Evolutionary conservation across 768 basidiomycete species (phyloP).

Genomic region (Calvatia gigantea): DNA sequence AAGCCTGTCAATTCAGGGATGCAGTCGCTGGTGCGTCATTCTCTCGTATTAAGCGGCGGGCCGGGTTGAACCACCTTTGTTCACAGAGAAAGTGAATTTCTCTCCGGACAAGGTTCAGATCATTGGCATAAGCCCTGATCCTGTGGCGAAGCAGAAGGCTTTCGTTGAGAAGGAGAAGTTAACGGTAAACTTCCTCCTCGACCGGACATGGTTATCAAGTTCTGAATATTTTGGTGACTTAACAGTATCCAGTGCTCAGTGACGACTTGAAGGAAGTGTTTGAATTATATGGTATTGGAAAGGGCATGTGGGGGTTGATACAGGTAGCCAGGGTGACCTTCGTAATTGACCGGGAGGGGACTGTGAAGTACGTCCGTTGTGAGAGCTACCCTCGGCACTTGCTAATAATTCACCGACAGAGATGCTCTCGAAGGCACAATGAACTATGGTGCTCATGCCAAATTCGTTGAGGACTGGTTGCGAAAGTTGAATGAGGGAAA

Average conservation of each 20-base stretch:
- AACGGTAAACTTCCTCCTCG: slow-evolving; percentile 38
- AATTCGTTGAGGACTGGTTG: slow-evolving; percentile 70
- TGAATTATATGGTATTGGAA: slow-evolving; percentile 64
- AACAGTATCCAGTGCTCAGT: slow-evolving; percentile 83
- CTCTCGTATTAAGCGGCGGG: neutral
- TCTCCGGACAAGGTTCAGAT: slow-evolving; percentile 60
- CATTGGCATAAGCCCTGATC: slow-evolving; percentile 72
- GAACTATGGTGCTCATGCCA: slow-evolving; percentile 62
- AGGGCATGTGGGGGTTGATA: slow-evolving; percentile 61
- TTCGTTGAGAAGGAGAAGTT: slow-evolving; percentile 73
- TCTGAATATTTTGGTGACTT: neutral
- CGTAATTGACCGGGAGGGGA: slow-evolving; percentile 69
- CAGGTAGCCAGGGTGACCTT: slow-evolving; percentile 66
- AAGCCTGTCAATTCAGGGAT: slow-evolving; percentile 82
- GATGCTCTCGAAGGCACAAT: slow-evolving; percentile 58
- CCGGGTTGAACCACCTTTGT: neutral
- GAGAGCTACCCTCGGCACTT: neutral
- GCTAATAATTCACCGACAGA: slow-evolving; percentile 28
- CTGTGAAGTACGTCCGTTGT: slow-evolving; percentile 48
- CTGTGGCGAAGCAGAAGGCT: slow-evolving; percentile 66
- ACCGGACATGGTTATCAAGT: no score
- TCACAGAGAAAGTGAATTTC: slow-evolving; percentile 60
- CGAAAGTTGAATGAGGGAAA: slow-evolving; percentile 40
- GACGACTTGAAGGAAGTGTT: slow-evolving; percentile 61
- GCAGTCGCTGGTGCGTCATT: slow-evolving; percentile 57